A percentile compares a stretch with the other conserved stretches of the same genome.
Conservation (phyloP, 2,329 filamentous ascomycete species). For the Fusarium longipes region DNA sequence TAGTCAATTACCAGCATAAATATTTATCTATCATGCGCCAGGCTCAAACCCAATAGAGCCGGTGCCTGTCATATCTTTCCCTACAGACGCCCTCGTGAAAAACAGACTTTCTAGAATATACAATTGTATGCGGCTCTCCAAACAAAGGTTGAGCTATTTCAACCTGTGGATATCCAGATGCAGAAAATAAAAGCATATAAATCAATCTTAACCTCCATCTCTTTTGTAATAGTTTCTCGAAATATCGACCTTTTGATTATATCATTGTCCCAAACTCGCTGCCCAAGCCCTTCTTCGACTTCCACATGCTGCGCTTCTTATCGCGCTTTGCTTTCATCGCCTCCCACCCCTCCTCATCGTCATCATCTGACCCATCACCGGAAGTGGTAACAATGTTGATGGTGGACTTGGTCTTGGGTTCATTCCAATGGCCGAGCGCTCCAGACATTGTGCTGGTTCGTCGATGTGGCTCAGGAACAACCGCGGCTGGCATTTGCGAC, state of each 20-base stretch:
- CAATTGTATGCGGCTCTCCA: constrained; percentile 40
- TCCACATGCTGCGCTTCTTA: constrained; percentile 75
- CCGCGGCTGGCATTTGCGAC: constrained; percentile 66
- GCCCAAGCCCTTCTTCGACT: constrained; percentile 66
- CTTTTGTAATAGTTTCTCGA: constrained; percentile 35
- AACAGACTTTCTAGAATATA: constrained; percentile 47
- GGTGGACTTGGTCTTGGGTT: constrained; percentile 50
- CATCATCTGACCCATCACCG: constrained; percentile 61
- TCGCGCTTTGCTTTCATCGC: constrained; percentile 77
- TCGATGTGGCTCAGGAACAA: constrained; percentile 48
- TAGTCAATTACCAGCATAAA: constrained; percentile 48
- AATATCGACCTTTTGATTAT: constrained; percentile 41
- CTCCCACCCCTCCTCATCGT: constrained; percentile 76
- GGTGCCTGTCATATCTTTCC: constrained; percentile 44
- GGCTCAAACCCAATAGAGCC: constrained; percentile 41
- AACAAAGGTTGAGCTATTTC: constrained; percentile 34
- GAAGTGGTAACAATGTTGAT: constrained; percentile 55
- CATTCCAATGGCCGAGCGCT: constrained; percentile 48
- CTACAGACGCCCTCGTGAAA: constrained; percentile 45
- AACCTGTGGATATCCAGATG: constrained; percentile 45
- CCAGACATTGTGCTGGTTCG: constrained; percentile 52
- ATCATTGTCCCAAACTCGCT: constrained; percentile 63
- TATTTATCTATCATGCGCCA: constrained; percentile 49
- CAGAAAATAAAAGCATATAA: constrained; percentile 45
- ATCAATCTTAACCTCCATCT: constrained; percentile 44